These are phyloP conservation scores for Dichotomopilus funicola DNA, from an alignment of 2,329 filamentous ascomycete genomes.

Conservation along the genomic window DNA sequence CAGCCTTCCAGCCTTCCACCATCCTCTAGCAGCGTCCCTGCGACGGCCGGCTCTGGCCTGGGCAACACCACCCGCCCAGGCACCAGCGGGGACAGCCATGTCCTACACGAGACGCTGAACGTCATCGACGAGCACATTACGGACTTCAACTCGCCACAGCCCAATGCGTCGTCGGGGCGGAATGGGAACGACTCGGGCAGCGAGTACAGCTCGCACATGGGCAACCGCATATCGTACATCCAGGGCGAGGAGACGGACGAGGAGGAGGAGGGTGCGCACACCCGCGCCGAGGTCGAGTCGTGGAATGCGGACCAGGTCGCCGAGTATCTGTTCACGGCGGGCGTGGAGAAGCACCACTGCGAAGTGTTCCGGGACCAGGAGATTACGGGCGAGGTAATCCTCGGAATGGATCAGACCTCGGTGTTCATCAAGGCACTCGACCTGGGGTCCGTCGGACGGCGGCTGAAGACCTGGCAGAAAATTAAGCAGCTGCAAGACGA, in stretches of 20 bases:
- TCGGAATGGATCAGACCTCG: constrained; percentile 93
- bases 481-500: constrained; percentile 89
- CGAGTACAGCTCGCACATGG: constrained; percentile 77
- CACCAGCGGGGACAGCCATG: constrained; percentile 43
- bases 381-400: constrained; percentile 84
- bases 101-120: constrained; percentile 26
- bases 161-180: constrained; percentile 48
- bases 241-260: constrained; percentile 93
- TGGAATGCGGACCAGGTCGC: constrained; percentile 83
- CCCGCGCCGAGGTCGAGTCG: constrained; percentile 61
- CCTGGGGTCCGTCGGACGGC: constrained; percentile 79
- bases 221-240: constrained; percentile 79
- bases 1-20: constrained; percentile 23
- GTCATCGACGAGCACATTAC: constrained; percentile 25
- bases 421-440: constrained; percentile 95
- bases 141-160: constrained; percentile 38
- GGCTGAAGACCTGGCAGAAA: constrained; percentile 94
- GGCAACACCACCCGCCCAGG: constrained; percentile 34
- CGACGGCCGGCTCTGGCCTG: constrained; percentile 20
- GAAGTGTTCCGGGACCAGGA: constrained; percentile 94
- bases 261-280: constrained; percentile 70
- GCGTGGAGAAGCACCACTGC: constrained; percentile 84
- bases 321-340: constrained; percentile 77
- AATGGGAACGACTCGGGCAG: constrained; percentile 71
- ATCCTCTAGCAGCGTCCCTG: constrained; percentile 25